Evolutionary conservation across 2,329 filamentous ascomycete species (phyloP).

Genomic region (Botrytis sinoallii): DNA sequence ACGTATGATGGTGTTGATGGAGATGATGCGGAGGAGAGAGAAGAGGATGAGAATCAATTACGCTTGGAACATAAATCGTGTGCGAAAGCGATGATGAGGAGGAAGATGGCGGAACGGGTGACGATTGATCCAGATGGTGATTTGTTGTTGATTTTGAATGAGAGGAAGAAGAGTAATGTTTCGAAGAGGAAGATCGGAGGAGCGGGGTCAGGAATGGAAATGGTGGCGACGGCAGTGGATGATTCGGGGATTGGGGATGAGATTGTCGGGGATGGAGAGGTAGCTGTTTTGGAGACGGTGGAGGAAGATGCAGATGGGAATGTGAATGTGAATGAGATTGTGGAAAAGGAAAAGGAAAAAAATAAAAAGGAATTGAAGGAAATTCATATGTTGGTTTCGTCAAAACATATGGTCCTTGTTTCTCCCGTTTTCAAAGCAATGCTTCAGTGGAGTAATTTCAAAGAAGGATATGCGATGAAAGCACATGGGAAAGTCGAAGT

Average conservation of each 20-base stretch:
- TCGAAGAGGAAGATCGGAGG: not conserved
- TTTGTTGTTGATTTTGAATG: constrained; percentile 7
- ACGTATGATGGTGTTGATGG: not conserved
- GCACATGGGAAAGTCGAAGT: constrained; percentile 29
- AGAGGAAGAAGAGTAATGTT: not conserved
- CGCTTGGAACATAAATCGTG: not conserved
- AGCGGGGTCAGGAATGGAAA: not conserved
- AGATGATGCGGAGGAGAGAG: not conserved
- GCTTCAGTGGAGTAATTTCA: constrained; percentile 28
- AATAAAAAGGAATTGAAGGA: not conserved
- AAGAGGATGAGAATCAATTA: constrained; percentile 12
- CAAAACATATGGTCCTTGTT: constrained; percentile 29
- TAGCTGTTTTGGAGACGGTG: not conserved
- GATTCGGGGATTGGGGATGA: constrained; percentile 13
- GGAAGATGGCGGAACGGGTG: constrained; percentile 6
- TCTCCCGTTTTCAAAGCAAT: constrained; percentile 35
- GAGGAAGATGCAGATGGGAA: not conserved
- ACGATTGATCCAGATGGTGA: constrained; percentile 15
- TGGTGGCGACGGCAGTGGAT: not conserved
- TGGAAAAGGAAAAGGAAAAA: not conserved
- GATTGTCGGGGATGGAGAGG: not conserved
- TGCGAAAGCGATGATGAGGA: constrained; percentile 2
- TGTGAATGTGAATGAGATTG: not conserved
- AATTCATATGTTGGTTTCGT: constrained; percentile 27
- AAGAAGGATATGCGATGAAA: constrained; percentile 26